Base-by-base conservation (phyloP, 352 stramenopile genomes). In the Pythium dissotocum region DNA sequence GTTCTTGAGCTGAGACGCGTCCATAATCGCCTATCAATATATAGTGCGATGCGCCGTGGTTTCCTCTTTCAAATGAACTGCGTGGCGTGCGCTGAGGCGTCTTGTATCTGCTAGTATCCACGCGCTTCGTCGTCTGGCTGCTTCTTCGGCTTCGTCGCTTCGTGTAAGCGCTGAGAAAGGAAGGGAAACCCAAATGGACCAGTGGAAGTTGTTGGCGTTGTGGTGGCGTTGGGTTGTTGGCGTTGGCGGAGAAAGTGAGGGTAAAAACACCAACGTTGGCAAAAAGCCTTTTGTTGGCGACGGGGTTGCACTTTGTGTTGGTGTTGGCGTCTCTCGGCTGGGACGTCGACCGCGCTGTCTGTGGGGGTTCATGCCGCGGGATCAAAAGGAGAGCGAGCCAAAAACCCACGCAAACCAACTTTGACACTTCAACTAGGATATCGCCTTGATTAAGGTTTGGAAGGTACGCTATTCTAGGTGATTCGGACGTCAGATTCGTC, bases 1-100 rank as follows among this genome's bases (percentile, higher is more conserved):
- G 71, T 88, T 88, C 55, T 77, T 78, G 68, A 95, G 74, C 72
- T 95, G 83, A 21, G 79, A 78, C 38, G 83, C 80, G 77, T 95
- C 87, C 87, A 95, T 94, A 6, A 26, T 70, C n/a, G 9, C 12
- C 48, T 26, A 53, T 56, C 40, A 54, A 55, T 53, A 53, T 18
- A 53, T 53, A n/a, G 54, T n/a, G 28, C 54, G 35, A 44, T 61
- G 32, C 46, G 46, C 46, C 46, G 46, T 30, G 58, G 44, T 53
- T 56, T 32, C 32, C 10, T 57, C 10, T 38, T 58, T 36, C 40
- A 18, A 53, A 53, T 53, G 46, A 51, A 14, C 48, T 66, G 32
- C 42, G 42, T 33, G 44, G 26, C 21, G 9, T 16, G 33, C 8
- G 49, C 55, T 16, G 7, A 56, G 1, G 26, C 58, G 4, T 16